Evolutionary conservation across 2,329 filamentous ascomycete species (phyloP).

Genomic region (Pseudovirgaria hyperparasitica): DNA sequence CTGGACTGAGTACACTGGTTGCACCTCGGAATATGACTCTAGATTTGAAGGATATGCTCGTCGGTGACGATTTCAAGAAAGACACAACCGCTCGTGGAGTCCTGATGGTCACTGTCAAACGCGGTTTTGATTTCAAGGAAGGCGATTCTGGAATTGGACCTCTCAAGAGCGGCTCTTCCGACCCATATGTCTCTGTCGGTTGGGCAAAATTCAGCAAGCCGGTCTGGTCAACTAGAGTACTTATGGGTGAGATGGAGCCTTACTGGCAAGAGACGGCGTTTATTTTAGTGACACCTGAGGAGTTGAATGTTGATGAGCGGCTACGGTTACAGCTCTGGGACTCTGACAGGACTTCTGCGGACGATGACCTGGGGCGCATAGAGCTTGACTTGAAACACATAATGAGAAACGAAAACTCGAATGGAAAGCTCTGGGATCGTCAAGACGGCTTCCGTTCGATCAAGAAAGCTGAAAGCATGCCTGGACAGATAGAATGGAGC

Average conservation of each 20-base stretch:
- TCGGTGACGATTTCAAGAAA: constrained; percentile 69
- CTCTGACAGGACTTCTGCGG: constrained; percentile 57
- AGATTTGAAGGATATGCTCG: constrained; percentile 64
- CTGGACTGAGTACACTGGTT: constrained; percentile 62
- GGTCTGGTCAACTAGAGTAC: constrained; percentile 52
- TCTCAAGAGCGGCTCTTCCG: constrained; percentile 47
- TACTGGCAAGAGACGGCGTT: constrained; percentile 59
- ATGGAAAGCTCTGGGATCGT: constrained; percentile 49
- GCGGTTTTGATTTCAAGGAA: constrained; percentile 57
- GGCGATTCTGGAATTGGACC: constrained; percentile 52
- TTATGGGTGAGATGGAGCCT: constrained; percentile 53
- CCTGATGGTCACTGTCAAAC: constrained; percentile 52
- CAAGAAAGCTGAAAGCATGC: constrained; percentile 54
- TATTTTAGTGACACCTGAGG: constrained; percentile 56
- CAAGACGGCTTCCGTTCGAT: constrained; percentile 54
- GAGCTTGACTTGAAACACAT: constrained; percentile 54
- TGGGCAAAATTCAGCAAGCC: constrained; percentile 70
- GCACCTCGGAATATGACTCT: constrained; percentile 63
- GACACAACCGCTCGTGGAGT: constrained; percentile 54
- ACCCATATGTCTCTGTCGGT: constrained; percentile 58
- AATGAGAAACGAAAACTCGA: constrained; percentile 46
- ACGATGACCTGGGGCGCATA: constrained; percentile 62
- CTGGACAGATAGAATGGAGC: constrained; percentile 55
- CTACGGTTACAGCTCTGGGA: constrained; percentile 64
- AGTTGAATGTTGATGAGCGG: constrained; percentile 59